phyloP scores from a whole-genome alignment of 2,329 filamentous ascomycete genomes.

The Calonectria multiphialidica region DNA sequence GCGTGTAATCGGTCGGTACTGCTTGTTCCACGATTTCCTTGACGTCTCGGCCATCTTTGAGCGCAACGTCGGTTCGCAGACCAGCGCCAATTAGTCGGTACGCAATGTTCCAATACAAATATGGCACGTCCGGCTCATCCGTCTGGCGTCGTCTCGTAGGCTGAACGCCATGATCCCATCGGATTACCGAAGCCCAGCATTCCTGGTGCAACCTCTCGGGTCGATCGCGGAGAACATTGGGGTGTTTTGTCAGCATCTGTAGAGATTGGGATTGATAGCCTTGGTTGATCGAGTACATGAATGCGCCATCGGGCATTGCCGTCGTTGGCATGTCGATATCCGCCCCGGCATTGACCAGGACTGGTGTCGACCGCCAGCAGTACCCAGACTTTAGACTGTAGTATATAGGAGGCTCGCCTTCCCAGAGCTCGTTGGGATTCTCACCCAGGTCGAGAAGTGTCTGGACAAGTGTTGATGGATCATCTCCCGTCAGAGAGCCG shows the following conservation, averaged over 20 bases:
- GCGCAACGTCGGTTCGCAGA: conserved; percentile 39
- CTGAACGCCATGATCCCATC: conserved; percentile 23
- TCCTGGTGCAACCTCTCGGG: conserved; percentile 35
- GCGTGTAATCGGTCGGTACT: conserved; percentile 32
- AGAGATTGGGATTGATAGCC: conserved; percentile 41
- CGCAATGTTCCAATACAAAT: conserved; percentile 42
- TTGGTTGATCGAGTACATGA: conserved; percentile 43
- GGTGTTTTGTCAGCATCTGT: conserved; percentile 42
- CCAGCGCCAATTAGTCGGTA: conserved; percentile 38
- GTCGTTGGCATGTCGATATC: conserved; percentile 40
- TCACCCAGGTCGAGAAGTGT: conserved; percentile 41
- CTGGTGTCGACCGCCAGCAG: conserved; percentile 44
- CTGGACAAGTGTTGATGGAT: conserved; percentile 41
- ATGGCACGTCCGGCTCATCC: conserved; percentile 23
- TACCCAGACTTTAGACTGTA: conserved; percentile 43
- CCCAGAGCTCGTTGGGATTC: conserved; percentile 41
- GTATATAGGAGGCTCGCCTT: conserved; percentile 42
- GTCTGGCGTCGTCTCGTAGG: conserved; percentile 1
- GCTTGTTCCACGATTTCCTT: conserved; percentile 38
- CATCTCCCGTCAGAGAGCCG: conserved; percentile 37
- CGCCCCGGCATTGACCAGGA: conserved; percentile 41
- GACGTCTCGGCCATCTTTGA: conserved; percentile 32
- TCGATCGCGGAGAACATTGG: conserved; percentile 32
- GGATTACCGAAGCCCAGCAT: conserved; percentile 41
- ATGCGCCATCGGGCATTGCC: conserved; percentile 43